A percentile compares a stretch with the other conserved stretches of the same genome.
phyloP scores from a whole-genome alignment of 2,329 filamentous ascomycete genomes.

The Colletotrichum somersetense region DNA sequence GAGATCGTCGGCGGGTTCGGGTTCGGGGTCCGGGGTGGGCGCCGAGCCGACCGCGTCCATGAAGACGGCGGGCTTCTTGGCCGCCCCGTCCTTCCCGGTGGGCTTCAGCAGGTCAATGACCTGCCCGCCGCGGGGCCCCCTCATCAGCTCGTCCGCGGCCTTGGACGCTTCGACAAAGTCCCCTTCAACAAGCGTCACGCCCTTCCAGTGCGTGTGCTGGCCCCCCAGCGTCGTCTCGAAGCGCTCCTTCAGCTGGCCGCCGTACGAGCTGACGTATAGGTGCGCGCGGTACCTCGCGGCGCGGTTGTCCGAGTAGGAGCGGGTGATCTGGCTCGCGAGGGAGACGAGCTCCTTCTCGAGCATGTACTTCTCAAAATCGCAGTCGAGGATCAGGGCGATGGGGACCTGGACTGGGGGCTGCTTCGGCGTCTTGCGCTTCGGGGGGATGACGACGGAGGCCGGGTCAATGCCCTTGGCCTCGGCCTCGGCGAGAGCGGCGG shows the following conservation, averaged over 20 bases:
- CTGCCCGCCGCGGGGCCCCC: conserved; percentile 64
- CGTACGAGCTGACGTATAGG: conserved; percentile 83
- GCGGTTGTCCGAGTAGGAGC: conserved; percentile 90
- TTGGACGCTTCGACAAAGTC: conserved; percentile 80
- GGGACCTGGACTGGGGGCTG: conserved; percentile 70
- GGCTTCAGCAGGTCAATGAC: conserved; percentile 70
- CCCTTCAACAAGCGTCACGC: conserved; percentile 77
- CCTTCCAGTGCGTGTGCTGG: conserved; percentile 84
- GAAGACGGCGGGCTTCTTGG: conserved; percentile 47
- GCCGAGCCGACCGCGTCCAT: conserved; percentile 51
- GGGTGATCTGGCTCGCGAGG: conserved; percentile 84
- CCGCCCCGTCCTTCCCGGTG: conserved; percentile 46
- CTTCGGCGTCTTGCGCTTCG: conserved; percentile 50
- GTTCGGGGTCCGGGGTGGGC: conserved; percentile 48
- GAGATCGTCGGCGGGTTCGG: conserved; percentile 51
- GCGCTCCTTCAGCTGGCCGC: conserved; percentile 78
- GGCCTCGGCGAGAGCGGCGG: conserved; percentile 62
- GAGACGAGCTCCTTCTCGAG: conserved; percentile 86
- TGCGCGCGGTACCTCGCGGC: conserved; percentile 76
- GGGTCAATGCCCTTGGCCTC: conserved; percentile 59
- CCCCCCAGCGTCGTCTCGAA: conserved; percentile 82
- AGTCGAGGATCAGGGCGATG: conserved; percentile 87
- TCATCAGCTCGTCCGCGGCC: conserved; percentile 77
- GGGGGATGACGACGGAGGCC: conserved; percentile 44
- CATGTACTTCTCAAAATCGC: conserved; percentile 93